Evolutionary conservation across 1,139 yeast genomes (phyloP).

Genomic region (Candida mesenterica): DNA sequence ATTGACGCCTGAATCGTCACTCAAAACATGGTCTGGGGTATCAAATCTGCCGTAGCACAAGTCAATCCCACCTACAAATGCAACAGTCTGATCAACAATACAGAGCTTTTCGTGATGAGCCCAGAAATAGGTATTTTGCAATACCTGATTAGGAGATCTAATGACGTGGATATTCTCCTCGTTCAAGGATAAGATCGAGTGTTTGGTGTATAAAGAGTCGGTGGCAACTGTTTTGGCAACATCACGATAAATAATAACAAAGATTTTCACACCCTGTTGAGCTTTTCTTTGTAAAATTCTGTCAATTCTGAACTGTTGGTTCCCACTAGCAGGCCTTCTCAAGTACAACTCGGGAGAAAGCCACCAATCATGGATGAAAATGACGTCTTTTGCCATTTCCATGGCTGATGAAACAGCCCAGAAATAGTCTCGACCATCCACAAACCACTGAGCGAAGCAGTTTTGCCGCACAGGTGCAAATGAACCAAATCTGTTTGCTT

Average conservation of each 20-base stretch:
- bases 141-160: constrained; percentile 92
- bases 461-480: constrained; percentile 89
- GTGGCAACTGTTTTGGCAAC: constrained; percentile 93
- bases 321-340: constrained; percentile 92
- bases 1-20: constrained; percentile 61
- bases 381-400: constrained; percentile 90
- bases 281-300: constrained; percentile 87
- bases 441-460: constrained; percentile 94
- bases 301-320: constrained; percentile 92
- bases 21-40: constrained; percentile 90
- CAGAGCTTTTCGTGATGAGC: constrained; percentile 97
- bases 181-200: constrained; percentile 81
- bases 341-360: constrained; percentile 88
- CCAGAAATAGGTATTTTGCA: constrained; percentile 95
- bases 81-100: constrained; percentile 81
- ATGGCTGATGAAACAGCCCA: constrained; percentile 95
- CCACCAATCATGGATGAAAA: constrained; percentile 99
- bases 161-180: constrained; percentile 81
- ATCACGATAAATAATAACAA: constrained; percentile 90
- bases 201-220: constrained; percentile 92
- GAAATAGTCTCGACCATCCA: constrained; percentile 93
- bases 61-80: constrained; percentile 94
- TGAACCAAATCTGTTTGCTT: constrained; percentile 73
- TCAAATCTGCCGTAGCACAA: constrained; percentile 94
- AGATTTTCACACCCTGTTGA: constrained; percentile 90